Percentiles rank a stretch among this genome's conserved stretches.
Evolutionary conservation across 805 yeast species (phyloP).

Genomic region (Nakazawaea pomicola): DNA sequence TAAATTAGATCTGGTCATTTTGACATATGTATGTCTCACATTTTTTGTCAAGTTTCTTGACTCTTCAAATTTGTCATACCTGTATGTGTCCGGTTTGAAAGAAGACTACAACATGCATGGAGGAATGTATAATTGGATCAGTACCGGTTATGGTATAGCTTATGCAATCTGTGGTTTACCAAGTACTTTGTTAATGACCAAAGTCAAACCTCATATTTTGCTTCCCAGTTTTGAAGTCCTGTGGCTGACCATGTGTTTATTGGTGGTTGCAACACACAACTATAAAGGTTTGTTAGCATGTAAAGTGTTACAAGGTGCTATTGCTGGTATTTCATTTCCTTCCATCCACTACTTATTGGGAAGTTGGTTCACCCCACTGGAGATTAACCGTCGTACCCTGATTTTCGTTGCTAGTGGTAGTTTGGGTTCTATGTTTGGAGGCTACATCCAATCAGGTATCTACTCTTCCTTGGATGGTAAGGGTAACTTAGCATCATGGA

Average conservation of each 20-base stretch:
- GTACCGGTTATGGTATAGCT: conserved; percentile 31
- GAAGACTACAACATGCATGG: conserved; percentile 32
- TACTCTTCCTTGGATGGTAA: conserved; percentile 34
- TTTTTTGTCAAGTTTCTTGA: conserved; percentile 51
- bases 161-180: conserved; percentile 28
- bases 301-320: conserved; percentile 38
- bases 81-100: conserved; percentile 33
- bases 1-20: conserved; percentile 52
- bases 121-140: conserved; percentile 27
- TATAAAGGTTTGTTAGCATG: conserved; percentile 32
- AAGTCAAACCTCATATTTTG: conserved; percentile 37
- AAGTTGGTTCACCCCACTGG: conserved; percentile 38
- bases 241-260: conserved; percentile 11
- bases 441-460: conserved; percentile 40
- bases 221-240: conserved; percentile 13
- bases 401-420: conserved; percentile 34
- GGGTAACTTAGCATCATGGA: conserved; percentile 56
- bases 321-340: conserved; percentile 39
- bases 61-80: conserved; percentile 38
- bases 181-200: conserved; percentile 39
- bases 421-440: conserved; percentile 38
- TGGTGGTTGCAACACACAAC: conserved; percentile 12
- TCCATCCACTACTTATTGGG: conserved; percentile 33
- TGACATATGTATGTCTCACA: conserved; percentile 46
- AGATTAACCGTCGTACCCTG: conserved; percentile 36